phyloP scores from a whole-genome alignment of 352 stramenopile genomes.

The Blastocystis sp. region DNA sequence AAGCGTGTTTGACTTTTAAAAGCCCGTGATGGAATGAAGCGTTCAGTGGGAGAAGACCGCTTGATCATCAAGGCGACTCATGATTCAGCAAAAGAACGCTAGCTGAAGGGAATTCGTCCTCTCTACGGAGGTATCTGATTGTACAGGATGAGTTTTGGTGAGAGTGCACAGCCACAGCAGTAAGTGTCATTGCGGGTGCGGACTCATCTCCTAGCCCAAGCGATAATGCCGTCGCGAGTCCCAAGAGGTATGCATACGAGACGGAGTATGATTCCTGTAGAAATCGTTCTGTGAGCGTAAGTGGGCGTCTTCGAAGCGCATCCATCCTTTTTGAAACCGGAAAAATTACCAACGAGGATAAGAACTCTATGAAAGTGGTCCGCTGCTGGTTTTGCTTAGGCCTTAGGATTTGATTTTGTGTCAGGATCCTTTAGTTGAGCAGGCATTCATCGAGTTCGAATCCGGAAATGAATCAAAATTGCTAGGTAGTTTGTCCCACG shows the following conservation, averaged over 20 bases:
- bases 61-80: constrained; percentile 8
- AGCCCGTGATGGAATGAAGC: not conserved
- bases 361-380: constrained; percentile 48
- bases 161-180: constrained; percentile 23
- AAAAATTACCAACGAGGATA: constrained; percentile 66
- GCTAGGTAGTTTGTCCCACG: not conserved
- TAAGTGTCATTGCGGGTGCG: not conserved
- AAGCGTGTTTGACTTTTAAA: not conserved
- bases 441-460: constrained; percentile 59
- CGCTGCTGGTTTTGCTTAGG: not conserved
- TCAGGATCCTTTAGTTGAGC: constrained; percentile 59
- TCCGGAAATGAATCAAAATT: constrained; percentile 37
- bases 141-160: not conserved
- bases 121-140: not conserved
- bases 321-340: constrained; percentile 61
- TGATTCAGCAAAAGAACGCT: not conserved
- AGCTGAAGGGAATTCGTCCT: not conserved
- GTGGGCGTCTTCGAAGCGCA: constrained; percentile 54
- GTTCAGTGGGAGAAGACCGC: not conserved
- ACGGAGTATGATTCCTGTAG: not conserved
- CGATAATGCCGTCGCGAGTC: not conserved
- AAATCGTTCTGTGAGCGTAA: constrained; percentile 67
- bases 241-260: constrained; percentile 7
- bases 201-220: constrained; percentile 2
- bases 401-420: constrained; percentile 65